phyloP scores from a whole-genome alignment of 805 yeast species.

The Ogataea corticis region DNA sequence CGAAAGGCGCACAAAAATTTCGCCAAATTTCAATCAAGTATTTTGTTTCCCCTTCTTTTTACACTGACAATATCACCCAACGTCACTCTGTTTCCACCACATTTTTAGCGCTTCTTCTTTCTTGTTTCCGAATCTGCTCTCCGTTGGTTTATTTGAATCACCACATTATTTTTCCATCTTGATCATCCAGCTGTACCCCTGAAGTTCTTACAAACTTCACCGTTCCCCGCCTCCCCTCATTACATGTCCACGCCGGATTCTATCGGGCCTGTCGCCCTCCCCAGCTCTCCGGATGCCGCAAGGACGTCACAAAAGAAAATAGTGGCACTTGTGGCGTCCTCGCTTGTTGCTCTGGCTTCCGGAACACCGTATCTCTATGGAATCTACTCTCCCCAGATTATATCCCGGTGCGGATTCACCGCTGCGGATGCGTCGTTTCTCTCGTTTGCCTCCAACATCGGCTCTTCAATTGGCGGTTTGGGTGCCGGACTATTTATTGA shows the following conservation, averaged over 20 bases:
- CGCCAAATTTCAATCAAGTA: too few species aligned
- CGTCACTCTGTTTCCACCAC: too few species aligned
- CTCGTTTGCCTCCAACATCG: slow-evolving; percentile 61
- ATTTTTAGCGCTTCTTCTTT: too few species aligned
- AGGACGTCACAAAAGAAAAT: slow-evolving; percentile 1
- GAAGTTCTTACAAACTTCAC: too few species aligned
- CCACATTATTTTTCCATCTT: too few species aligned
- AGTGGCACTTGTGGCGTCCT: slow-evolving; percentile 13
- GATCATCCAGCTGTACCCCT: too few species aligned
- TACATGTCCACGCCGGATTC: slow-evolving; percentile 4
- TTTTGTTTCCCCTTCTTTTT: too few species aligned
- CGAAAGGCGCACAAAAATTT: too few species aligned
- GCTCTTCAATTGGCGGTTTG: slow-evolving; percentile 68
- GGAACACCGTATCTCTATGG: slow-evolving; percentile 79
- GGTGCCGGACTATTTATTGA: slow-evolving; percentile 73
- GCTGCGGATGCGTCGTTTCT: slow-evolving; percentile 64
- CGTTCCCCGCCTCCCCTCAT: too few species aligned
- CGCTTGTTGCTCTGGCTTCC: slow-evolving; percentile 46
- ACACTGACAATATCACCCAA: too few species aligned
- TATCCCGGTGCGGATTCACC: slow-evolving; percentile 54
- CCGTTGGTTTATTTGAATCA: too few species aligned
- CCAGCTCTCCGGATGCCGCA: not conserved
- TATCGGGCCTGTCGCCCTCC: not conserved
- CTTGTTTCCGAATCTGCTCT: too few species aligned
- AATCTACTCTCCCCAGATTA: slow-evolving; percentile 72